Evolutionary conservation across 148 eudicot species (phyloP).

Genomic region (Nyssa sinensis): DNA sequence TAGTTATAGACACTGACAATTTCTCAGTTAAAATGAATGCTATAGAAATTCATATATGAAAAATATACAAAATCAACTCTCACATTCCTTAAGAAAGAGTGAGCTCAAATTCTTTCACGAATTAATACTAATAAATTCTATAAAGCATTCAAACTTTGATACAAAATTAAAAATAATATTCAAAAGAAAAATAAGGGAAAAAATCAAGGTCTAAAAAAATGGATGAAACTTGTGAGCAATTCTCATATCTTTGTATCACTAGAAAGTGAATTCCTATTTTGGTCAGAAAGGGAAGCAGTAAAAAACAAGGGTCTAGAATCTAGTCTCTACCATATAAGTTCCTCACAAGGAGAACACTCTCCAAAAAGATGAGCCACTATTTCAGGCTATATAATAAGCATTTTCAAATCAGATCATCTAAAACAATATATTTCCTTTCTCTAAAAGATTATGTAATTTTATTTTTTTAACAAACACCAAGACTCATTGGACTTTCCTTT

Average conservation of each 20-base stretch:
- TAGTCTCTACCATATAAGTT: not conserved
- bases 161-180: not conserved
- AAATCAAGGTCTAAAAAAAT: not conserved
- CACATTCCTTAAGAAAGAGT: no score
- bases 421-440: not conserved
- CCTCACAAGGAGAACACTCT: not conserved
- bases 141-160: no score
- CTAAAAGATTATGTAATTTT: no score
- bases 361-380: not conserved
- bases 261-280: not conserved
- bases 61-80: no score
- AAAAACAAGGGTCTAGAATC: not conserved
- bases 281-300: not conserved
- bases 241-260: not conserved
- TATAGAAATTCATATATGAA: no score
- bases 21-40: no score
- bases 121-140: no score
- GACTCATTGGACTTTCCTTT: no score
- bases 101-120: no score
- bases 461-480: no score
- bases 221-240: not conserved
- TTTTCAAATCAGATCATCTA: not conserved
- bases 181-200: not conserved
- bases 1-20: no score
- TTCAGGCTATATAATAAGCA: no score